Evolutionary conservation across 495 filamentous ascomycete species (phyloP), one percentile per base, ranked within the genome.

Genomic region (Penicillium longicatenatum): DNA sequence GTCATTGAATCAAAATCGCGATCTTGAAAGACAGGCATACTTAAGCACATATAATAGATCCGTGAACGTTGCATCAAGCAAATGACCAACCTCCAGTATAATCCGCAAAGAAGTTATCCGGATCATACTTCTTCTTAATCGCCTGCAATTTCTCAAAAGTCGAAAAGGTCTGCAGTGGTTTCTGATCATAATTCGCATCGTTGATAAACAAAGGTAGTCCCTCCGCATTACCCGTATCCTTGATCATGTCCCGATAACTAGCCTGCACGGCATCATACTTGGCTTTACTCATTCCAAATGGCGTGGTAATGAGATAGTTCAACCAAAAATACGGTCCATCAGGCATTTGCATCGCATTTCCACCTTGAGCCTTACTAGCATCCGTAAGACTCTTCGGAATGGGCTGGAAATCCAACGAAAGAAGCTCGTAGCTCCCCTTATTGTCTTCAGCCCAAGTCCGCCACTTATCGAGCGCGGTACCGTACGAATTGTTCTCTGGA

Each of bases 71-170:
- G 43, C 24, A 37, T n/a, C 37, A 72, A 10, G 51, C 62, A 54
- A 73, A 73, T 5, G 70, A 72, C 70, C 70, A 72, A 14, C 67
- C 69, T 2, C 70, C 69, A 16, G 70, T 73, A 57, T 67, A 63
- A 16, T 70, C 66, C 8, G 57, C 61, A 52, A 76, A 74, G 61
- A 73, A 72, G 43, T 69, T 59, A 50, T 70, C 65, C 2, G 70
- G 72, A 50, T 76, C 72, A 55, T 76, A 76, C 33, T 57, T 69
- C 59, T 55, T 63, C 64, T 75, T 76, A 30, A 76, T 70, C 26
- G 59, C 50, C 52, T 69, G 65, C 55, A 73, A 50, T 35, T 57
- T 65, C 1, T 50, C 26, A 30, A 64, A 73, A 0, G 67, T 65
- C 11, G 66, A 65, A 49, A 73, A 73, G 16, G 70, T 67, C 48